Conservation (phyloP, 768 basidiomycete genomes). For the Paxillus involutus region DNA sequence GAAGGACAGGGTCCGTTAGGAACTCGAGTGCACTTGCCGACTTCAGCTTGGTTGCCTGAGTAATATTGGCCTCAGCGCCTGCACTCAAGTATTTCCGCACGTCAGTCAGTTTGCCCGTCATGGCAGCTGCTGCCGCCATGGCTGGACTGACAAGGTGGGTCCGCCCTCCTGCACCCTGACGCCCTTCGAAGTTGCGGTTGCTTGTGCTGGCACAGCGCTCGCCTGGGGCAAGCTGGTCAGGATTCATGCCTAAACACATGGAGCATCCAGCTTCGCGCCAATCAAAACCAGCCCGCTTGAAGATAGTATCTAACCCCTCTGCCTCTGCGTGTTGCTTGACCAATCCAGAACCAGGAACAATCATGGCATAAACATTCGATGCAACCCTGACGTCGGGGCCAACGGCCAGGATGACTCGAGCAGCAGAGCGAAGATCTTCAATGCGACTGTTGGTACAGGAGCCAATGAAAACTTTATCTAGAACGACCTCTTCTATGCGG, state of each 20-base stretch:
- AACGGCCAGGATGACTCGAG: slow-evolving; percentile 71
- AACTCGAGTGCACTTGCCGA: slow-evolving; percentile 71
- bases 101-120: slow-evolving; percentile 83
- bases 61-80: slow-evolving; percentile 41
- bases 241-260: slow-evolving; percentile 97
- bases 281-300: slow-evolving; percentile 90
- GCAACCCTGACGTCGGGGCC: slow-evolving; percentile 75
- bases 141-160: slow-evolving; percentile 90
- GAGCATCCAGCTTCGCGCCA: slow-evolving; percentile 96
- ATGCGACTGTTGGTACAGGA: slow-evolving; percentile 95
- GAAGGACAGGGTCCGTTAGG: slow-evolving; percentile 64
- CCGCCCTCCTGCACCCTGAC: slow-evolving; percentile 83
- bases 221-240: slow-evolving; percentile 81
- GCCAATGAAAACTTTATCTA: slow-evolving; percentile 93
- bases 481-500: slow-evolving; percentile 71
- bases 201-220: slow-evolving; percentile 90
- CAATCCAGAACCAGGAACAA: slow-evolving; percentile 89
- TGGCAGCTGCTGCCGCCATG: slow-evolving; percentile 90
- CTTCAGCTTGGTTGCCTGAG: slow-evolving; percentile 61
- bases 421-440: slow-evolving; percentile 88
- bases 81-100: slow-evolving; percentile 72
- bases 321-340: slow-evolving; percentile 90
- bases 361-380: slow-evolving; percentile 77
- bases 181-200: slow-evolving; percentile 92
- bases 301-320: slow-evolving; percentile 82